These are phyloP conservation scores for Apophysomyces variabilis DNA, from an alignment of 371 early-diverging fungal species.

Conservation along the genomic window DNA sequence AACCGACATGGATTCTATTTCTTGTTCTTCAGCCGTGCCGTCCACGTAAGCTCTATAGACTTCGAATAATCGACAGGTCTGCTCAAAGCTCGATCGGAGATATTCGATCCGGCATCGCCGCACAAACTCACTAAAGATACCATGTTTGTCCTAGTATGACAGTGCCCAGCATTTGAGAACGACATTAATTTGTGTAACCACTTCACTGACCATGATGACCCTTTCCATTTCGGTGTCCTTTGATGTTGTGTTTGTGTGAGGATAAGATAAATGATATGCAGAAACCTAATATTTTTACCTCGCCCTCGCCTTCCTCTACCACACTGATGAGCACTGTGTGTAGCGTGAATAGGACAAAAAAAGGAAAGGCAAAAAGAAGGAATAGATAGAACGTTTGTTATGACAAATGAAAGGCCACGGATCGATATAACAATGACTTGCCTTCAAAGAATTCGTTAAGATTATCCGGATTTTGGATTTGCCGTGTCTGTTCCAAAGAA, in stretches of 20 bases:
- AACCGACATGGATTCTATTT: neutral
- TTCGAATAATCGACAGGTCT: conserved; percentile 26
- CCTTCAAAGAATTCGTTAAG: conserved; percentile 14
- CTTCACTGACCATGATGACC: neutral
- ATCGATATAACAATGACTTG: conserved; percentile 4
- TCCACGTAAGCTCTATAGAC: conserved; percentile 29
- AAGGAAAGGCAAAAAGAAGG: neutral
- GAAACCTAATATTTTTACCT: conserved; percentile 8
- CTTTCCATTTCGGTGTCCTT: conserved; percentile 17
- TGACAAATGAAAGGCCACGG: neutral
- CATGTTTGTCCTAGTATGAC: conserved; percentile 32
- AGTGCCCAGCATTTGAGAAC: neutral
- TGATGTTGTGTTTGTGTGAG: conserved; percentile 13
- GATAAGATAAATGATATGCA: conserved; percentile 1
- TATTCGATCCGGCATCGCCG: conserved; percentile 42
- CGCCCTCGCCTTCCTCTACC: conserved; percentile 15
- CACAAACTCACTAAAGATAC: conserved; percentile 47
- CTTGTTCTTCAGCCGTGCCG: conserved; percentile 9
- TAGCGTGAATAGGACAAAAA: neutral
- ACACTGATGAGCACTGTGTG: conserved; percentile 13
- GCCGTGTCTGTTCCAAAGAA: conserved; percentile 4
- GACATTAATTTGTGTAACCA: conserved; percentile 11
- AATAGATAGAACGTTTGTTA: no score
- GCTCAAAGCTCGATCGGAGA: conserved; percentile 21
- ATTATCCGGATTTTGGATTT: conserved; percentile 17